phyloP scores from a whole-genome alignment of 148 eudicot genomes.

The Rhododendron simsii region DNA sequence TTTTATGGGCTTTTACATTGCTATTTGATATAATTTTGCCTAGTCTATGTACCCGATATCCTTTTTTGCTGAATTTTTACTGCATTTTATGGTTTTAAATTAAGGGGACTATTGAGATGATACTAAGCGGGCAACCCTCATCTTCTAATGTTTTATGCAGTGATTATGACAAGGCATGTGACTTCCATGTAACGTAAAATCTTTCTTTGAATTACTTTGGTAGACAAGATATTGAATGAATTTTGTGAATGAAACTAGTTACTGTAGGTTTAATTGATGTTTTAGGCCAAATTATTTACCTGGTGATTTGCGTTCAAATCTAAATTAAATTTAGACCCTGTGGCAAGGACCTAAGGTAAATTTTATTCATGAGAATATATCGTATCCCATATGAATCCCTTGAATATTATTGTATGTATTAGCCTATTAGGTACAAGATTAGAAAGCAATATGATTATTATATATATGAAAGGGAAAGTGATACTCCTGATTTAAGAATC shows the following conservation, averaged over 20 bases:
- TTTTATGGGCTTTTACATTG: neutral
- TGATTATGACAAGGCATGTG: conserved; percentile 51
- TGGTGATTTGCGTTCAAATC: too few species aligned
- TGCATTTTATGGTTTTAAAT: conserved; percentile 40
- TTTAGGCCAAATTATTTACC: neutral
- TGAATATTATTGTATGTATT: too few species aligned
- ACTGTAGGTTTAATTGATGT: neutral
- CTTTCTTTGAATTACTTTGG: neutral
- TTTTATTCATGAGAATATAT: neutral
- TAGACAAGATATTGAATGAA: neutral
- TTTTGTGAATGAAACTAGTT: neutral
- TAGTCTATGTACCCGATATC: neutral
- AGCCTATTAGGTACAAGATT: too few species aligned
- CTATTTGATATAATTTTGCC: neutral
- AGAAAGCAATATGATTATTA: too few species aligned
- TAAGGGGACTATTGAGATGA: conserved; percentile 41
- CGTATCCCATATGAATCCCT: too few species aligned
- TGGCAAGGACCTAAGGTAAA: neutral
- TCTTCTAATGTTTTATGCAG: conserved; percentile 51
- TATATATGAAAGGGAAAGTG: too few species aligned
- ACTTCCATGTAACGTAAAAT: neutral
- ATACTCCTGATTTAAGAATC: too few species aligned
- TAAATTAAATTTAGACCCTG: neutral
- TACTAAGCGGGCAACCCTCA: conserved; percentile 17
- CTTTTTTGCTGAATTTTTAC: neutral